Evolutionary conservation across 768 basidiomycete species (phyloP).

Genomic region (Inosperma sp.): DNA sequence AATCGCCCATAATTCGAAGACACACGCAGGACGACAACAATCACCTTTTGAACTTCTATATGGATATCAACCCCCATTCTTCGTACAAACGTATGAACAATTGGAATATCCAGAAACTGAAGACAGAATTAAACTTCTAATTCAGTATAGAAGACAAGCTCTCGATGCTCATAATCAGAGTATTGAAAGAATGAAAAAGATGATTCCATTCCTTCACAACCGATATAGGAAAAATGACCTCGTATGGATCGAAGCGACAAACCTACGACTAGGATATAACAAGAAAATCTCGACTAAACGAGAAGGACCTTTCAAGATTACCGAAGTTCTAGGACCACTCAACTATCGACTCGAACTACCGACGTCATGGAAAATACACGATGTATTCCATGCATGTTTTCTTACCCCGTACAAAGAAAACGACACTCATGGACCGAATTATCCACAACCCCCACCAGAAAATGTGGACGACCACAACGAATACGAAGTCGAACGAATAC

Average conservation of each 20-base stretch:
- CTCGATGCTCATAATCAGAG: conserved; percentile 15
- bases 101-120: conserved; percentile 9
- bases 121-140: conserved; percentile 6
- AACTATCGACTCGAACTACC: conserved; percentile 16
- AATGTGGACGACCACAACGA: conserved; percentile 11
- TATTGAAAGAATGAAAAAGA: conserved; percentile 8
- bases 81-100: conserved; percentile 6
- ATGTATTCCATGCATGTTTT: conserved; percentile 11
- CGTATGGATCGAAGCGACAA: conserved; percentile 18
- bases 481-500: conserved; percentile 15
- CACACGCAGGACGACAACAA: conserved; percentile 9
- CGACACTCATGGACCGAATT: conserved; percentile 9
- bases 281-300: conserved; percentile 16
- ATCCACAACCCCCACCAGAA: conserved; percentile 9
- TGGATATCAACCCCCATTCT: conserved; percentile 2
- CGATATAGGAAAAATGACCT: conserved; percentile 14
- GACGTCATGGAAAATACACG: conserved; percentile 16
- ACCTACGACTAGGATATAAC: conserved; percentile 7
- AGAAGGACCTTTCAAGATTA: background rate
- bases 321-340: background rate
- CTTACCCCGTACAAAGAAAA: conserved; percentile 12
- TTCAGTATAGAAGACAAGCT: conserved; percentile 12
- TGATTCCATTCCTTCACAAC: conserved; percentile 1
- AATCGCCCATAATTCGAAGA: conserved; percentile 16
- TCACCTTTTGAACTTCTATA: conserved; percentile 22